phyloP scores from a whole-genome alignment of 768 basidiomycete species.

The Candolleomyces eurysporus region DNA sequence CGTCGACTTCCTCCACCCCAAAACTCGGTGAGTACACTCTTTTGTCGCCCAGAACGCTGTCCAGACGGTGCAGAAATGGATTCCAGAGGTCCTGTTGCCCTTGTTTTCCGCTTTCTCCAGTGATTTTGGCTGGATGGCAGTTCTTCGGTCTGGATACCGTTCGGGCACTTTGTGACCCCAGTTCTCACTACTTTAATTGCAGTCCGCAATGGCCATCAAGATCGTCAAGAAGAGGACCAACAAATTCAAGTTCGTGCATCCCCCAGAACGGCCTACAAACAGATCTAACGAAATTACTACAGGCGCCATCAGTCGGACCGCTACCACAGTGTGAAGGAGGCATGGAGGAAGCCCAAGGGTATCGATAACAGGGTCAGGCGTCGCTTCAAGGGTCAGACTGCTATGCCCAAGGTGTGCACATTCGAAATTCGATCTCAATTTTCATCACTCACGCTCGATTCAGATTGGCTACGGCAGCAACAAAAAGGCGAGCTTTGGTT shows the following conservation, averaged over 20 bases:
- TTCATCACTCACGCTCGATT: constrained; percentile 1
- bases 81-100: not conserved
- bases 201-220: constrained; percentile 54
- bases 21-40: constrained; percentile 50
- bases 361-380: constrained; percentile 98
- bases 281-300: constrained; percentile 12
- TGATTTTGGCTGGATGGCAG: constrained; percentile 35
- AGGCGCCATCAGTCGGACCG: constrained; percentile 99
- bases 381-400: constrained; percentile 91
- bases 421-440: not conserved
- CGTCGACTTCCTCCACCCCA: constrained; percentile 50
- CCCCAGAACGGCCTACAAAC: not conserved
- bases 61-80: constrained; percentile 11
- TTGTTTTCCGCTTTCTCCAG: constrained; percentile 14
- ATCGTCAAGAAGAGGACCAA: constrained; percentile 97
- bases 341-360: constrained; percentile 99
- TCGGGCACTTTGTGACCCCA: constrained; percentile 16
- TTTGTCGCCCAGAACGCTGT: constrained; percentile 14
- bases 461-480: constrained; percentile 90
- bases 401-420: constrained; percentile 88
- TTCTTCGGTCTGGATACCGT: constrained; percentile 24
- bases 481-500: constrained; percentile 55
- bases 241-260: constrained; percentile 80
- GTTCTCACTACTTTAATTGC: constrained; percentile 12
- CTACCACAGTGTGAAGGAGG: constrained; percentile 94